phyloP scores from a whole-genome alignment of 2,329 filamentous ascomycete genomes.

The Lojkania enalia region DNA sequence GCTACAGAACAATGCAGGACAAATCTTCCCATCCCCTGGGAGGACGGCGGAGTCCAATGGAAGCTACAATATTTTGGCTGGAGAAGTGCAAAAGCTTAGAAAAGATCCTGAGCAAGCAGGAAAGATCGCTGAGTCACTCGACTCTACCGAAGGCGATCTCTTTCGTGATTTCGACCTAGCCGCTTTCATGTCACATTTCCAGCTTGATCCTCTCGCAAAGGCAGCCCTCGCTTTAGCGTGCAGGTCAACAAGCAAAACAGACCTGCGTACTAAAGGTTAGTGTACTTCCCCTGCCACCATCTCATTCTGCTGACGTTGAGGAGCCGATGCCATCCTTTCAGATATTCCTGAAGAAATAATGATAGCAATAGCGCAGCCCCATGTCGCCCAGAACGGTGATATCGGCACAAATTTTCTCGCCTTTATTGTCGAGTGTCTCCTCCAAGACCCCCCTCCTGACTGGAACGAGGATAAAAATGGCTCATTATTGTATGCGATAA shows the following conservation, averaged over 20 bases:
- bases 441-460: conserved; percentile 82
- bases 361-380: conserved; percentile 69
- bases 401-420: conserved; percentile 72
- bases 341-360: conserved; percentile 78
- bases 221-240: conserved; percentile 86
- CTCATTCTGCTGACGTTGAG: conserved; percentile 19
- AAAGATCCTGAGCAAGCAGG: conserved; percentile 79
- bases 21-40: conserved; percentile 83
- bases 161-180: conserved; percentile 97
- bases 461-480: conserved; percentile 76
- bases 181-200: conserved; percentile 94
- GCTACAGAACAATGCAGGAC: conserved; percentile 84
- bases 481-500: conserved; percentile 66
- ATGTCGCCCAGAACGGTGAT: conserved; percentile 63
- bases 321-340: conserved; percentile 88
- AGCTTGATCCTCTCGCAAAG: conserved; percentile 85
- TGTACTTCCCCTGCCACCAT: not conserved
- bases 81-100: conserved; percentile 84
- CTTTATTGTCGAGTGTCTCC: conserved; percentile 79
- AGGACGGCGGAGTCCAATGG: conserved; percentile 74
- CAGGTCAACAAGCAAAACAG: conserved; percentile 76
- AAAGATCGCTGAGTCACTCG: conserved; percentile 92
- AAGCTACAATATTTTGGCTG: conserved; percentile 79
- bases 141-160: conserved; percentile 86
- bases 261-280: conserved; percentile 86